Conservation (phyloP, 1,139 yeast genomes). For the Spathaspora sp. region DNA sequence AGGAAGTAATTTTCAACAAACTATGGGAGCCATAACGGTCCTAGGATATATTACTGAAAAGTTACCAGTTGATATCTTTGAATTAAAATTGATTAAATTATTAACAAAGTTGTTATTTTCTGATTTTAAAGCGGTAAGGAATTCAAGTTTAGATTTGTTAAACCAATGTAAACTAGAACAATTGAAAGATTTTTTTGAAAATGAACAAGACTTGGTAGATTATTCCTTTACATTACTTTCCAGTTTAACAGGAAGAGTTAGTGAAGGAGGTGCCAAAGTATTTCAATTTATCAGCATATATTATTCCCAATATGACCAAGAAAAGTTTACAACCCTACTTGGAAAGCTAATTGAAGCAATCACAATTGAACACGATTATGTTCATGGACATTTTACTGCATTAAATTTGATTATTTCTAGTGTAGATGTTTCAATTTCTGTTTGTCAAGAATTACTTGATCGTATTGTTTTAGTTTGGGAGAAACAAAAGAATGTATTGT, state of each 20-base stretch:
- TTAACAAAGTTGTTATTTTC: constrained; percentile 63
- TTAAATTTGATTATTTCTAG: constrained; percentile 48
- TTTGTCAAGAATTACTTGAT: constrained; percentile 7
- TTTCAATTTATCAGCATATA: constrained; percentile 9
- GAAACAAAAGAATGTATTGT: constrained; percentile 51
- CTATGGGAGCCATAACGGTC: constrained; percentile 17
- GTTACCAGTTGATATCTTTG: constrained; percentile 3
- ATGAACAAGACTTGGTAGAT: constrained; percentile 21
- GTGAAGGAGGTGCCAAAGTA: constrained; percentile 77
- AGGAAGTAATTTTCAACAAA: constrained; percentile 67
- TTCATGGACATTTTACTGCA: constrained; percentile 69
- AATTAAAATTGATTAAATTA: constrained; percentile 37
- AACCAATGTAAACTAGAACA: constrained; percentile 40
- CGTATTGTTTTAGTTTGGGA: constrained; percentile 49
- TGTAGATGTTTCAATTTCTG: constrained; percentile 8
- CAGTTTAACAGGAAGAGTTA: constrained; percentile 65
- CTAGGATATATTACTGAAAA: constrained; percentile 29
- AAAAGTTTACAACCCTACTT: constrained; percentile 3
- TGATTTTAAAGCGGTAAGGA: constrained; percentile 76
- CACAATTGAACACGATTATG: constrained; percentile 9
- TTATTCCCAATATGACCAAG: constrained; percentile 3
- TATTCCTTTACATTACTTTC: constrained; percentile 47
- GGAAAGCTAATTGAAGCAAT: constrained; percentile 2
- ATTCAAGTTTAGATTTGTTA: constrained; percentile 48
- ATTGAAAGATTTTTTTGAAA: constrained; percentile 5